phyloP scores from a whole-genome alignment of 1,139 yeast genomes.

The Hansenula lynferdii region DNA sequence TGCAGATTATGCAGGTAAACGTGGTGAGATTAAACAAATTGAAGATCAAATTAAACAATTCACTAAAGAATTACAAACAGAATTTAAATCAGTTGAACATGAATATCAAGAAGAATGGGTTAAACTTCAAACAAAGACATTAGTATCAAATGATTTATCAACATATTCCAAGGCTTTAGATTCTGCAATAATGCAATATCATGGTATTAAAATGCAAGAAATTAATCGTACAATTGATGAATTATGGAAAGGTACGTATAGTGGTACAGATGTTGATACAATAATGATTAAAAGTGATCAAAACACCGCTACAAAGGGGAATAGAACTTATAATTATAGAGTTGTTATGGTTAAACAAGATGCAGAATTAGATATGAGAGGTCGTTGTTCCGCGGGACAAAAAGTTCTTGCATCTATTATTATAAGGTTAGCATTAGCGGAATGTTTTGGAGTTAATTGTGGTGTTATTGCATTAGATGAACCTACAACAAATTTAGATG shows the following conservation, averaged over 20 bases:
- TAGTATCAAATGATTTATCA: conserved; percentile 80
- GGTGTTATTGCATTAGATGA: conserved; percentile 97
- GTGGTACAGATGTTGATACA: conserved; percentile 93
- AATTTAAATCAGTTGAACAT: conserved; percentile 62
- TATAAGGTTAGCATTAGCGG: conserved; percentile 88
- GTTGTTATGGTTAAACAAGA: conserved; percentile 95
- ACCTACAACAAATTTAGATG: conserved; percentile 94
- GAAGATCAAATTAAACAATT: conserved; percentile 62
- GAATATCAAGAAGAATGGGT: conserved; percentile 70
- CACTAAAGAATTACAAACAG: conserved; percentile 57
- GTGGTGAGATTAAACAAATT: conserved; percentile 84
- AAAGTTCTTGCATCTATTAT: conserved; percentile 91
- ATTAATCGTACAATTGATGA: conserved; percentile 86
- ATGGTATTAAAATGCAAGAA: conserved; percentile 87
- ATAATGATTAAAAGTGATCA: conserved; percentile 83
- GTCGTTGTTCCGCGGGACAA: conserved; percentile 98
- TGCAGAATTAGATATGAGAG: conserved; percentile 94
- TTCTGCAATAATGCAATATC: conserved; percentile 90
- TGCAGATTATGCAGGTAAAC: conserved; percentile 67
- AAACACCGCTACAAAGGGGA: conserved; percentile 47
- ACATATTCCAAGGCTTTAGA: conserved; percentile 86
- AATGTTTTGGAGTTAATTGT: conserved; percentile 92
- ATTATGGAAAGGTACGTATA: conserved; percentile 90
- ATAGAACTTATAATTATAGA: conserved; percentile 81
- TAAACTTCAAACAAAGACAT: conserved; percentile 67